Conservation (phyloP, 148 eudicot genomes). For the Spergularia marina region DNA sequence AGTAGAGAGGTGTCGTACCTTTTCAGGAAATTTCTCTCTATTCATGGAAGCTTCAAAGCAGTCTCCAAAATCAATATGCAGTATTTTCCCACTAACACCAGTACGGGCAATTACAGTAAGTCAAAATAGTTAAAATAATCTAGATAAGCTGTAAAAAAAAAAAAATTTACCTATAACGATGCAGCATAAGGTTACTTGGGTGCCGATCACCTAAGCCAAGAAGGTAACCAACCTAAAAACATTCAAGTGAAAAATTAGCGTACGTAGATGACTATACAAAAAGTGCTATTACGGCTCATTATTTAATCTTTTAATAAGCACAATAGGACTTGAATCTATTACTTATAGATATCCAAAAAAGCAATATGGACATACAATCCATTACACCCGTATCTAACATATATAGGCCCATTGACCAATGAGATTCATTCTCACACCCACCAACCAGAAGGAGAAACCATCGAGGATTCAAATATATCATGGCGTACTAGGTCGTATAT, state of each 20-base stretch:
- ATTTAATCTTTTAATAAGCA: neutral
- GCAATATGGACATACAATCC: neutral
- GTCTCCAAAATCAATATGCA: slow-evolving; percentile 99
- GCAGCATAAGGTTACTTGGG: slow-evolving; percentile 98
- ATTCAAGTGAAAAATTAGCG: slow-evolving; percentile 14
- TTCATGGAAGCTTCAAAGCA: slow-evolving; percentile 99
- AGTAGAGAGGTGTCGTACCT: slow-evolving; percentile 38
- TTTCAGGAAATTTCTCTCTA: slow-evolving; percentile 96
- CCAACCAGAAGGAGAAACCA: too few relatives aligned
- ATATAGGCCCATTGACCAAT: too few relatives aligned
- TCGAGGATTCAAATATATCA: too few relatives aligned
- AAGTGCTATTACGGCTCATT: neutral
- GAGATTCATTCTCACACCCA: too few relatives aligned
- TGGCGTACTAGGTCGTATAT: too few relatives aligned
- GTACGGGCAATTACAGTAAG: slow-evolving; percentile 7
- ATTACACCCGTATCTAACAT: too few relatives aligned
- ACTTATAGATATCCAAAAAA: neutral
- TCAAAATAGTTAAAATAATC: neutral
- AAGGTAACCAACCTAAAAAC: slow-evolving; percentile 90
- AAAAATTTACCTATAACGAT: slow-evolving; percentile 77
- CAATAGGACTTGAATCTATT: neutral
- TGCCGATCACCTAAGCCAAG: slow-evolving; percentile 99
- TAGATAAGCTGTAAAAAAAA: slow-evolving; percentile 2
- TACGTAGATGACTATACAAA: neutral
- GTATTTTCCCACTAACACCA: slow-evolving; percentile 78